Conservation (phyloP, 73 alveolate genomes). For the Paramecium sonneborni region DNA sequence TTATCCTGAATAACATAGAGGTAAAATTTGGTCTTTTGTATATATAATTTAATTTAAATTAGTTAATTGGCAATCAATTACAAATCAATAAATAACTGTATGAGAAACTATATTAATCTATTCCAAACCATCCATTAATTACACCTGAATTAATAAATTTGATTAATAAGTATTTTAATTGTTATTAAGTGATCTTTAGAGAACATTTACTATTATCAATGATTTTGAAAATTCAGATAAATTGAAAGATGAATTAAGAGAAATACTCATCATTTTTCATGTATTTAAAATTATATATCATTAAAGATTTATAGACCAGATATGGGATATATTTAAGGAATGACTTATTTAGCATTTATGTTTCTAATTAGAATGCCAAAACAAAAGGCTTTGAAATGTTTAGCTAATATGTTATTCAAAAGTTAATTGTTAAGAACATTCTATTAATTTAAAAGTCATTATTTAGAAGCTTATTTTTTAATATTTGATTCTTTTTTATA, state of each 20-base stretch:
- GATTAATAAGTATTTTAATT: conserved; percentile 40
- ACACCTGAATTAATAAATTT: background rate
- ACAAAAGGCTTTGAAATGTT: conserved; percentile 47
- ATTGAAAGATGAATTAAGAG: conserved; percentile 46
- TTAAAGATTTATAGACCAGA: conserved; percentile 48
- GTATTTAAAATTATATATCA: background rate
- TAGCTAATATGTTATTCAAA: background rate
- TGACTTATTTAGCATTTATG: conserved; percentile 52
- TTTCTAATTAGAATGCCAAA: conserved; percentile 25
- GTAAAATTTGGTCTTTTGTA: conserved; percentile 50
- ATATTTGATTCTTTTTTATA: background rate
- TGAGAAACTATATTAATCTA: background rate
- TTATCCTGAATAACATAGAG: conserved; percentile 44
- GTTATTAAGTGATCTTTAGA: conserved; percentile 20
- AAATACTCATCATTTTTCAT: conserved; percentile 10
- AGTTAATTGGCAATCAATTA: conserved; percentile 42
- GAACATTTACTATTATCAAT: conserved; percentile 51
- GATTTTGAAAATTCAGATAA: conserved; percentile 42
- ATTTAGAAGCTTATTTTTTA: background rate
- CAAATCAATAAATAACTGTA: background rate
- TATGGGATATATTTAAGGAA: conserved; percentile 49
- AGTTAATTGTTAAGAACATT: conserved; percentile 5
- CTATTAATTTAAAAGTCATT: conserved; percentile 22
- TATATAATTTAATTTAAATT: background rate
- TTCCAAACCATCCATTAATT: conserved; percentile 9